phyloP scores from a whole-genome alignment of 1,284 basidiomycete genomes.

The Moesziomyces globuligerus region DNA sequence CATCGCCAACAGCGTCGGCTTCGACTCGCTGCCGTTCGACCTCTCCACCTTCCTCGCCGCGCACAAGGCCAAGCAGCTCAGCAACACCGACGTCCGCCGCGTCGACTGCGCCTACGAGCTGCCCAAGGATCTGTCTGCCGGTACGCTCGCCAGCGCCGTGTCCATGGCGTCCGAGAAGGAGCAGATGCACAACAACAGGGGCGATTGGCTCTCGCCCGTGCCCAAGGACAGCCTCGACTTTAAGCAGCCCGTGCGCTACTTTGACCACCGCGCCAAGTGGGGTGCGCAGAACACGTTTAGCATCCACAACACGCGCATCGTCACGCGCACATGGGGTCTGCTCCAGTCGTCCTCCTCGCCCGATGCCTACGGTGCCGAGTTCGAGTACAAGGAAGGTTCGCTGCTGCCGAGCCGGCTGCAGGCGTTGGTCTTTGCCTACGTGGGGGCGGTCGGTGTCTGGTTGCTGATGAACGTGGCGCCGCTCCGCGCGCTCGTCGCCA shows the following conservation, averaged over 20 bases:
- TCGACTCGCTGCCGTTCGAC: slow-evolving; percentile 76
- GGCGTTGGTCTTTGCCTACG: slow-evolving; percentile 69
- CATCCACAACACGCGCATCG: slow-evolving; percentile 74
- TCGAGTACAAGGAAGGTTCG: slow-evolving; percentile 80
- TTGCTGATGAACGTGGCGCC: slow-evolving; percentile 27
- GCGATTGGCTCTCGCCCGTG: slow-evolving; percentile 38
- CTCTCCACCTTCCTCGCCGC: slow-evolving; percentile 73
- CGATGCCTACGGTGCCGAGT: slow-evolving; percentile 69
- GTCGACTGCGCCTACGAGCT: slow-evolving; percentile 69
- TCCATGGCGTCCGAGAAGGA: slow-evolving; percentile 57
- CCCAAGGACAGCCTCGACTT: slow-evolving; percentile 65
- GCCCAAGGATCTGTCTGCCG: slow-evolving; percentile 75
- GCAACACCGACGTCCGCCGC: slow-evolving; percentile 50
- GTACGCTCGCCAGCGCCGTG: slow-evolving; percentile 75
- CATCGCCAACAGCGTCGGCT: slow-evolving; percentile 77
- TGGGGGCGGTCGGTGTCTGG: slow-evolving; percentile 67
- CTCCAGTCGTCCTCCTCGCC: slow-evolving; percentile 69
- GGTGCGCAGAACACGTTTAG: slow-evolving; percentile 77
- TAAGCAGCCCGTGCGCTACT: slow-evolving; percentile 70
- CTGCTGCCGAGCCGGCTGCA: slow-evolving; percentile 69
- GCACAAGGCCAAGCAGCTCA: slow-evolving; percentile 70
- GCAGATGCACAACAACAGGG: slow-evolving; percentile 20
- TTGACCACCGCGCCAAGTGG: slow-evolving; percentile 70
- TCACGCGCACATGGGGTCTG: slow-evolving; percentile 82
- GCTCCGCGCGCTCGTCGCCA: slow-evolving; percentile 6